Evolutionary conservation across 768 basidiomycete genomes (phyloP).

Genomic region (Obba rivulosa): DNA sequence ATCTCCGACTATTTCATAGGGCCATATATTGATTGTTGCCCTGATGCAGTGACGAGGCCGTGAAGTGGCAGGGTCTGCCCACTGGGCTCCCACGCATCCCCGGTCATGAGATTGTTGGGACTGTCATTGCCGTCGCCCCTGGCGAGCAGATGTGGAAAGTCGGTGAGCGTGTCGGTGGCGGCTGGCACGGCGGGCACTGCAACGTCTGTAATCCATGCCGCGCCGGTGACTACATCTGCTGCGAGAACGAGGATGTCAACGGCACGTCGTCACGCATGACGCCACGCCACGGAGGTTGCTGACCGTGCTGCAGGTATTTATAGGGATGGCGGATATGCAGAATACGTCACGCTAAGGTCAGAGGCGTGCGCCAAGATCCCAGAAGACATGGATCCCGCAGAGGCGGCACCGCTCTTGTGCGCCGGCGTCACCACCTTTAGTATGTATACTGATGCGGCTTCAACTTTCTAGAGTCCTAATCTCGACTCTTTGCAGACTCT

Average conservation of each 20-base stretch:
- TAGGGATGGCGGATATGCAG: conserved; percentile 24
- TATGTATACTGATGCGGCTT: conserved; percentile 79
- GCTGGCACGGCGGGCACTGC: conserved; percentile 26
- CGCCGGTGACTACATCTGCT: conserved; percentile 21
- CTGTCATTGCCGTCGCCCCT: conserved; percentile 15
- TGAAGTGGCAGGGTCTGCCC: not conserved
- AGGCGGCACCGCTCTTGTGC: conserved; percentile 27
- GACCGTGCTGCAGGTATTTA: conserved; percentile 14
- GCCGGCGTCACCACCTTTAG: conserved; percentile 35
- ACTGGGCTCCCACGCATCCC: conserved; percentile 19
- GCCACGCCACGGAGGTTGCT: too few relatives aligned
- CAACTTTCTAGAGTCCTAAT: conserved; percentile 37
- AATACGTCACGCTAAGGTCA: conserved; percentile 21
- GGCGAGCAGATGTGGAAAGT: conserved; percentile 16
- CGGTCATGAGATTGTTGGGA: conserved; percentile 25
- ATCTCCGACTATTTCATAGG: not conserved
- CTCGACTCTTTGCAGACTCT: conserved; percentile 7
- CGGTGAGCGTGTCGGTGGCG: conserved; percentile 25
- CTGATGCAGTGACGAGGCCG: conserved; percentile 1
- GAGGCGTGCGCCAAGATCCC: conserved; percentile 23
- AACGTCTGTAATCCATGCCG: conserved; percentile 19
- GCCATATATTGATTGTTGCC: not conserved
- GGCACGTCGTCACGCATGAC: conserved; percentile 7
- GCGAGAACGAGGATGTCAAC: conserved; percentile 18
- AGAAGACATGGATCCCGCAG: conserved; percentile 20